Evolutionary conservation across 371 early-diverging fungal species (phyloP), one percentile per base, ranked within the genome.

Genomic region (Catenaria anguillulae): DNA sequence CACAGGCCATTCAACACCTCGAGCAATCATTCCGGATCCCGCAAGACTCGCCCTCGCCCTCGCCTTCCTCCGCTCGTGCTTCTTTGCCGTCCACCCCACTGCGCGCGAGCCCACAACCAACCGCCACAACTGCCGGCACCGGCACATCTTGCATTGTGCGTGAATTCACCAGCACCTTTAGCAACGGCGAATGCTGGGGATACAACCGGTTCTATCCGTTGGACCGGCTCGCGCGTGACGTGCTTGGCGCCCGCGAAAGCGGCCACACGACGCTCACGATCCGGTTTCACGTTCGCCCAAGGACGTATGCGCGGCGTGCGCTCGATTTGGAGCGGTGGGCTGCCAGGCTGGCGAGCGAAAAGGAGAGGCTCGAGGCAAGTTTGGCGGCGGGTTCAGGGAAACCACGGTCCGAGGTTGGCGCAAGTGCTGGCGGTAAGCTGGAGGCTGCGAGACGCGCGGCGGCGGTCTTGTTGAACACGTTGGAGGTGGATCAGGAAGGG

Each of bases 221-320:
- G 12, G 29, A 26, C 1, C 55, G 46, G 26, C 42, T 56, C 36
- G 43, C 36, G 19, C 64, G 55, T 4, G 69, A 67, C 50, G 67
- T n/a, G 61, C 58, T 36, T 40, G n/a, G 37, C 43, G 21, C n/a
- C 60, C 4, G 60, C 26, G 12, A 37, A 61, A 21, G 72, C 61
- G 10, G 12, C 45, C 2, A 21, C 26, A 69, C 61, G 10, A 17
- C 45, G 3, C n/a, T 71, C 29, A 56, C 61, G 46, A 35, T 71
- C 29, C 54, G 46, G 29, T 71, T 62, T 45, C 45, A 45, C 63
- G 66, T 69, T 21, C 69, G 72, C 13, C 64, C 72, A 21, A 55
- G 59, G 62, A 63, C 66, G 2, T 71, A 61, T 50, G 66, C 58
- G 26, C 67, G 66, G 45, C 48, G 55, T 21, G 66, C 66, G 55